These are phyloP conservation scores for Candida adriatica DNA, from an alignment of 805 yeast genomes.

Conservation along the genomic window DNA sequence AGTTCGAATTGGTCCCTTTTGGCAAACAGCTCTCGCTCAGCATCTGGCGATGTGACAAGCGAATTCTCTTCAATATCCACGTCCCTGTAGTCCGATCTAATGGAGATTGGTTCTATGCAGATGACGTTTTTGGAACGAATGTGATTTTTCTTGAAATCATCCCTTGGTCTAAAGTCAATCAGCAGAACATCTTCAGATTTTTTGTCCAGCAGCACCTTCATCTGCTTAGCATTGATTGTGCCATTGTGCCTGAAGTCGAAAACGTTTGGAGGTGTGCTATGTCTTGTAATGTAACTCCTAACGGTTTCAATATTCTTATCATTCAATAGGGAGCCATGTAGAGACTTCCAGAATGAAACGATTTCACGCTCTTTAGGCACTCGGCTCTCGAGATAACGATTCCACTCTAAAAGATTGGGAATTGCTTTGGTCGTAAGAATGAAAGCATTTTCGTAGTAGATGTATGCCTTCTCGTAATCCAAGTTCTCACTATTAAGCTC, in stretches of 20 bases:
- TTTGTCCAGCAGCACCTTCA: slow-evolving; percentile 11
- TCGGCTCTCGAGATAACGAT: not conserved
- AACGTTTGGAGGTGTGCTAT: slow-evolving; percentile 5
- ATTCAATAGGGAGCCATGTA: slow-evolving; percentile 1
- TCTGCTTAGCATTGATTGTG: slow-evolving; percentile 7
- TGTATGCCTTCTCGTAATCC: slow-evolving; percentile 14
- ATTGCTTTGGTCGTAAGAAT: slow-evolving; percentile 4
- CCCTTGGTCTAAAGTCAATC: slow-evolving; percentile 63
- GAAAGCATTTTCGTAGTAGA: slow-evolving; percentile 10
- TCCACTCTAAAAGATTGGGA: slow-evolving; percentile 6
- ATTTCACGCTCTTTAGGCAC: not conserved
- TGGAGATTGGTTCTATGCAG: slow-evolving; percentile 69
- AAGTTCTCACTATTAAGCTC: slow-evolving; percentile 4
- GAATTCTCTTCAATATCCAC: slow-evolving; percentile 61
- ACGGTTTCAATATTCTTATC: slow-evolving; percentile 7
- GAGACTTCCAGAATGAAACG: slow-evolving; percentile 2
- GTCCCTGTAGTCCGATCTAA: slow-evolving; percentile 46
- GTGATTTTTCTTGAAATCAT: slow-evolving; percentile 56
- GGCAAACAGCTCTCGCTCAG: slow-evolving; percentile 48
- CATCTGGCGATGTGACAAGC: slow-evolving; percentile 45
- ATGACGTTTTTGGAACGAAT: slow-evolving; percentile 51
- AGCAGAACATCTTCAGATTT: slow-evolving; percentile 36
- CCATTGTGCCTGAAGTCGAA: slow-evolving; percentile 14
- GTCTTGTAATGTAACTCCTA: slow-evolving; percentile 3
- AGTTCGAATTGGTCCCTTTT: slow-evolving; percentile 50